Percentiles rank a stretch among this genome's conserved stretches.
Conservation (phyloP, 805 yeast genomes). For the Candida ascalaphidarum region DNA sequence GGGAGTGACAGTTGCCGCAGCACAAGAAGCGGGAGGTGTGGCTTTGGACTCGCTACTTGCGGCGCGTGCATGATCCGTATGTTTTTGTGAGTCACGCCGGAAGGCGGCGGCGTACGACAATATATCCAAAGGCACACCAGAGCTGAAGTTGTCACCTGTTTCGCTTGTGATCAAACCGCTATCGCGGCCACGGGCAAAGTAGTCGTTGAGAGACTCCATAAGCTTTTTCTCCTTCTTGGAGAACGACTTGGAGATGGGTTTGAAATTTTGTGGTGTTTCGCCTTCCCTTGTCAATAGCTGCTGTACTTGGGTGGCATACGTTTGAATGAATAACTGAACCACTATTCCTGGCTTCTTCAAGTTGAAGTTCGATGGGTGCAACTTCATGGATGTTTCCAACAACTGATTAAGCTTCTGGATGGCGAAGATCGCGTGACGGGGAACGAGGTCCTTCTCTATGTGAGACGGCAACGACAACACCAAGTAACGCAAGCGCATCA, state of each 20-base stretch:
- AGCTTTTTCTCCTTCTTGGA: conserved; percentile 9
- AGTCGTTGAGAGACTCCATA: not conserved
- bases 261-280: conserved; percentile 13
- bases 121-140: conserved; percentile 27
- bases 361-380: conserved; percentile 34
- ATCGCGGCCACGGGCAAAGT: not conserved
- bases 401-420: conserved; percentile 20
- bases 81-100: conserved; percentile 7
- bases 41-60: no score
- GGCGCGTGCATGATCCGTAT: not conserved
- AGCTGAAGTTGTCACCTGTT: conserved; percentile 4
- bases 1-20: not conserved
- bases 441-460: conserved; percentile 37
- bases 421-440: conserved; percentile 32
- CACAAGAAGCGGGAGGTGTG: not conserved
- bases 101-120: conserved; percentile 33
- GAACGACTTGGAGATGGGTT: no score
- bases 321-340: conserved; percentile 50
- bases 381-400: conserved; percentile 18
- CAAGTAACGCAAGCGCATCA: conserved; percentile 47
- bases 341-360: conserved; percentile 48
- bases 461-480: conserved; percentile 44
- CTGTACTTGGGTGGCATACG: conserved; percentile 49
- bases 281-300: conserved; percentile 17
- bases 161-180: conserved; percentile 5